Base-by-base conservation (phyloP, 2,329 filamentous ascomycete species). In the Chalaropsis ovoidea region DNA sequence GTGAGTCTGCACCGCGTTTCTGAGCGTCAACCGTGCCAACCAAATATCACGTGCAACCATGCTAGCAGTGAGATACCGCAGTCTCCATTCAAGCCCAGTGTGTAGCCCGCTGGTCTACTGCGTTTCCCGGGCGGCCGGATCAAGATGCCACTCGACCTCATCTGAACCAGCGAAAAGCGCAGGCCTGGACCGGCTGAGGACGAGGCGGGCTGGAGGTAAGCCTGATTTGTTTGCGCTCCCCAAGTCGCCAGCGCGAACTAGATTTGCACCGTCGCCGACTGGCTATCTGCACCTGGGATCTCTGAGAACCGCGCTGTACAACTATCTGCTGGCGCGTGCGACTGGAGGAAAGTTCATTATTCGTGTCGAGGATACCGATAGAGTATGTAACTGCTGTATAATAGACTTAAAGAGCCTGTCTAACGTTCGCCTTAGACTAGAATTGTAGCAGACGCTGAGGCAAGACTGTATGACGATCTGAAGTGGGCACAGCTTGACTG, bases 241-340 rank as follows among this genome's bases (percentile, higher is more conserved):
- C 35, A 76, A 77, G 35, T 75, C 73, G 6, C 87, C 88, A 58
- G 69, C 70, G 10, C 69, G 70, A 31, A 72, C 94, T 19, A 86
- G 94, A 60, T 99, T 99, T 75, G 94, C 95, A 0, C 94, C 94
- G 0, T 97, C 94, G 1, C 94, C 94, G 0, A 99, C 94, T 0
- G 94, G 94, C 1, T 92, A 93, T 71, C 81, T 99, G 27, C 94
- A 99, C 75, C 80, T 99, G 13, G 94, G 94, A 3, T 96, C 92
- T 0, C 76, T 99, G 43, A 82, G 94, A 67, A 99, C 94, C 0
- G 95, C 95, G 0, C 76, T 99, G n/a, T 97, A 91, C 78, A 97
- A 96, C 72, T 96, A 93, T 70, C 78, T 99, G 3, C 81, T 95
- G n/a, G 92, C 94, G 0, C 89, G 86, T 71, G 85, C 87, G 2